Evolutionary conservation across 2,329 filamentous ascomycete species (phyloP), one percentile per base, ranked within the genome.

Genomic region (Xylaria sp.): DNA sequence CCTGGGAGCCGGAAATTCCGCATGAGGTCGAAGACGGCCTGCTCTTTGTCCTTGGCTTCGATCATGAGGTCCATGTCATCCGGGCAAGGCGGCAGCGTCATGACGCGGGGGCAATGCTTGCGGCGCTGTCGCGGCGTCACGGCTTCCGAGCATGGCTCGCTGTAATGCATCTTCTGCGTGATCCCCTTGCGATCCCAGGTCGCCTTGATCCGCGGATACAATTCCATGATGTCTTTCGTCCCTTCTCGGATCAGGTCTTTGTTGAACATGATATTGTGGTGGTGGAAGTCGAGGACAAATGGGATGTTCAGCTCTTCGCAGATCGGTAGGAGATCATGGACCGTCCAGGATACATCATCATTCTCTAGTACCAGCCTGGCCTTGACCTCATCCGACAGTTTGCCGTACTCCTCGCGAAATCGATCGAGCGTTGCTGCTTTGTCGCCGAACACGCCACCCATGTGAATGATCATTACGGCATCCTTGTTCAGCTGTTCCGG

Each of bases 11-110:
- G 94, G 78, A 94, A 97, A 0, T 85, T 94, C 25, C 91, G 87
- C 94, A 97, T 97, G 20, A 98, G 84, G 70, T 97, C 93, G 73
- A 98, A 97, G 0, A 97, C 93, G 0, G 95, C 94, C 78, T 98
- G 95, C 77, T 98, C 95, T 79, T 98, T 98, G 76, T 97, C 95
- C 78, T 98, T 98, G 54, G 95, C 95, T 81, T 98, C 95, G 67
- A 98, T 97, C 95, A 98, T 98, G n/a, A 98, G 83, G 75, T 97
- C 95, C 91, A 96, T 96, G 36, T 91, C 89, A 0, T 87, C 82
- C 3, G 89, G 85, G 73, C 95, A 97, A 0, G 95, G 94, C 0
- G 95, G 95, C 0, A 98, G 79, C 0, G 89, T 92, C 70, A 85
- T 85, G 1, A 97, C 93, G 9, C 95, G 87, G 0, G 93, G 86